Conservation (phyloP, 2,329 filamentous ascomycete species). For the Stromatinia cepivora region DNA sequence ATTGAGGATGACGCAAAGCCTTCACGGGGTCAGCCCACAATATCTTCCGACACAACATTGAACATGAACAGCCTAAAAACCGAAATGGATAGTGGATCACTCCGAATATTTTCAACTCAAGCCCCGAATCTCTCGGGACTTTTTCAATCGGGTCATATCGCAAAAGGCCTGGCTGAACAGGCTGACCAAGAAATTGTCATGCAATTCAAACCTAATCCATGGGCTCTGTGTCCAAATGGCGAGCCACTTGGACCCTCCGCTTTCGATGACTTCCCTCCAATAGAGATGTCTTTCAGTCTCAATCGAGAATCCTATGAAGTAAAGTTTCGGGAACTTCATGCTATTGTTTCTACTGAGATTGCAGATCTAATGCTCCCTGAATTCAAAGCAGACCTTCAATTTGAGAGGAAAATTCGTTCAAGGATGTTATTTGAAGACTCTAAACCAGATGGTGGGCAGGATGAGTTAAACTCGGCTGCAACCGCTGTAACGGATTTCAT, state of each 20-base stretch:
- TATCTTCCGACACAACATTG: conserved; percentile 1
- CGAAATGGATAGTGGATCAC: conserved; percentile 8
- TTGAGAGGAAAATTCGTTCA: conserved; percentile 35
- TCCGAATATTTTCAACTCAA: conserved; percentile 30
- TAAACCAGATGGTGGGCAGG: not conserved
- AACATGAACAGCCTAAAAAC: not conserved
- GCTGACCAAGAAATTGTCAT: conserved; percentile 29
- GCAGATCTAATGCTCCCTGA: conserved; percentile 41
- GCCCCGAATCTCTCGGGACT: conserved; percentile 33
- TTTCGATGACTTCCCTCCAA: conserved; percentile 35
- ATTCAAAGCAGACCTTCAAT: conserved; percentile 38
- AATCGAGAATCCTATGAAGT: conserved; percentile 26
- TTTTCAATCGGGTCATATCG: conserved; percentile 8
- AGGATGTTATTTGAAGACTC: conserved; percentile 23
- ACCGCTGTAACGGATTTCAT: conserved; percentile 31
- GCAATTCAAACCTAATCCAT: conserved; percentile 39
- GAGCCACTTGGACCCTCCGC: conserved; percentile 28
- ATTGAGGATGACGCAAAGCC: not conserved
- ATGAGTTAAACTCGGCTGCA: conserved; percentile 9
- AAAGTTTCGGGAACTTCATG: conserved; percentile 30
- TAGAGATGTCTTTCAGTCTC: conserved; percentile 38
- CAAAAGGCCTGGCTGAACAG: not conserved
- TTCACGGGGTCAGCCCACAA: not conserved
- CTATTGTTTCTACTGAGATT: conserved; percentile 30
- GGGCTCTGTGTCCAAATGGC: conserved; percentile 21